Evolutionary conservation across 2,329 filamentous ascomycete genomes (phyloP), one percentile per base, ranked within the genome.

Genomic region (Graphium sp.): DNA sequence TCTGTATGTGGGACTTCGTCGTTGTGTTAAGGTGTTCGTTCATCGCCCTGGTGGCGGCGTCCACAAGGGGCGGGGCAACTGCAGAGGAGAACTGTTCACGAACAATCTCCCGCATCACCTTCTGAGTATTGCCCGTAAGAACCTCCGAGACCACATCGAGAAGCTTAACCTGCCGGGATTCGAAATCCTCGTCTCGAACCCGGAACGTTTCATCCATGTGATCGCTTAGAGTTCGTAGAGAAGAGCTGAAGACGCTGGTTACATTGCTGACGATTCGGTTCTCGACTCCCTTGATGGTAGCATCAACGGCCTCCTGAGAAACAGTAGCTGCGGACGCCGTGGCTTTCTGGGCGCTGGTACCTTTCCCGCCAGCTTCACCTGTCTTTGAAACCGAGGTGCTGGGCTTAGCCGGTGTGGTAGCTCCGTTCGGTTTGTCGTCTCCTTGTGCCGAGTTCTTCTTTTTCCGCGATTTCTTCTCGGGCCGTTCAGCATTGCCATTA

Each of bases 81-180:
- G 73, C 64, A 31, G 73, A 64, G 35, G 81, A 68, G 38, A 93
- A 81, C 47, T 79, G 78, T 26, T 73, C 65, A 26, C 71, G 68
- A 28, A 93, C 74, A 39, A 92, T 80, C 35, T 72, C 74, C 35
- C 73, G 63, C 21, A 94, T 63, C 14, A 81, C 80, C 41, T 78
- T 74, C 49, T 74, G 63, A 13, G 68, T 72, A 43, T 73, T 74
- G 34, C 65, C 60, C 37, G 67, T 71, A 26, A 77, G 56, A 19
- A 73, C 66, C 19, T 65, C 55, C 5, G 66, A 69, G 21, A 73
- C 65, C 46, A 66, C 58, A 35, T 67, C 60, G 23, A 73, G 53
- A 12, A 73, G 50, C 39, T 62, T 60, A 12, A 60, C 49, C 42
- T 69, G 65, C 33, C 61, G 61, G 37, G 55, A 48, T 33, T 60